phyloP scores from a whole-genome alignment of 2,329 filamentous ascomycete genomes.

The Colletotrichum viniferum region DNA sequence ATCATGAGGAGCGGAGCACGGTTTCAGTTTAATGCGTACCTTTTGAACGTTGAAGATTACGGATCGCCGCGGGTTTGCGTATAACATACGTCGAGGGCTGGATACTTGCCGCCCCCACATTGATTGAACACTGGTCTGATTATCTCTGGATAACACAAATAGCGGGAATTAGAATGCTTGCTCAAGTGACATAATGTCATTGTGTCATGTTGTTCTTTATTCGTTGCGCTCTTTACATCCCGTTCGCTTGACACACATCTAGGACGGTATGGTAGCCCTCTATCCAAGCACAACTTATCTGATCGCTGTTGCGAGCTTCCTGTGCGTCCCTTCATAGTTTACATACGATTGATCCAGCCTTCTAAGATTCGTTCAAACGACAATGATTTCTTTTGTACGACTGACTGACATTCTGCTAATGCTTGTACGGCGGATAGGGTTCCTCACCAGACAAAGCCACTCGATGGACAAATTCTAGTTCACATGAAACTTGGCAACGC shows the following conservation, averaged over 20 bases:
- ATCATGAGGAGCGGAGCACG: not conserved
- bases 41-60: not conserved
- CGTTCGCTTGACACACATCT: not conserved
- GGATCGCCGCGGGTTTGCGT: not conserved
- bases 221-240: fast-evolving
- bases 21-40: fast-evolving
- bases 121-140: fast-evolving
- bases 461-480: not conserved
- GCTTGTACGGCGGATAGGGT: no score
- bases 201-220: not conserved
- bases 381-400: no score
- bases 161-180: no score
- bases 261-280: not conserved
- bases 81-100: fast-evolving
- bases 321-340: not conserved
- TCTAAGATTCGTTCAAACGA: no score
- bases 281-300: no score
- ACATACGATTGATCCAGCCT: not conserved
- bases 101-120: not conserved
- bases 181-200: no score
- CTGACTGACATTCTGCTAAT: no score
- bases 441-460: no score
- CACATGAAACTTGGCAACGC: not conserved
- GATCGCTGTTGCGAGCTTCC: not conserved
- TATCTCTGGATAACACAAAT: not conserved